A percentile compares a stretch with the other conserved stretches of the same genome.
Evolutionary conservation across 345 rosid species (phyloP).

Genomic region (Pelargonium nanum): DNA sequence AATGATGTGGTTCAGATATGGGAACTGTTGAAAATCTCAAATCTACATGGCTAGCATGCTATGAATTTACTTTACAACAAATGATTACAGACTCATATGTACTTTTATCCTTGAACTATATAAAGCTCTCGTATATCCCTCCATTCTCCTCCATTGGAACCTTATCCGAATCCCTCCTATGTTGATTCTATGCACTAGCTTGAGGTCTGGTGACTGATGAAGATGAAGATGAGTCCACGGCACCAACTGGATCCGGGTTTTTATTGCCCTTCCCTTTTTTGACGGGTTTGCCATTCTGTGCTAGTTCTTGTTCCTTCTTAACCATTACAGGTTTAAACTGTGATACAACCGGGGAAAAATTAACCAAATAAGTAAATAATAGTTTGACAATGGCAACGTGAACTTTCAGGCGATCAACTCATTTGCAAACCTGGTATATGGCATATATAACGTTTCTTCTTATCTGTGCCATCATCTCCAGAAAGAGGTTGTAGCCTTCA

Average conservation of each 20-base stretch:
- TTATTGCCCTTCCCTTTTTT: slow-evolving; percentile 35
- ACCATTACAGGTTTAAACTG: slow-evolving; percentile 90
- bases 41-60: background rate
- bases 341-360: background rate
- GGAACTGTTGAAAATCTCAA: no score
- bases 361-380: background rate
- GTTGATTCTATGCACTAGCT: slow-evolving; percentile 12
- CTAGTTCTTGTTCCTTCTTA: slow-evolving; percentile 51
- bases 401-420: background rate
- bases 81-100: background rate
- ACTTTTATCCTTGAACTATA: slow-evolving; percentile 1
- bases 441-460: slow-evolving; percentile 92
- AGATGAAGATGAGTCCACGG: slow-evolving; percentile 45
- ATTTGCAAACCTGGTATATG: slow-evolving; percentile 65
- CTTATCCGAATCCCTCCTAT: background rate
- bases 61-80: background rate
- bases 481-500: slow-evolving; percentile 90
- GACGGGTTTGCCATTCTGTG: slow-evolving; percentile 35
- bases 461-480: slow-evolving; percentile 98
- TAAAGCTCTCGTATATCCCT: background rate
- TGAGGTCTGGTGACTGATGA: slow-evolving; percentile 35
- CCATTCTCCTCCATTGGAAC: background rate
- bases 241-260: slow-evolving; percentile 33
- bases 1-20: background rate
- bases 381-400: background rate